These are phyloP conservation scores for Pleurotus citrinopileatus DNA, from an alignment of 768 basidiomycete genomes.

Conservation along the genomic window DNA sequence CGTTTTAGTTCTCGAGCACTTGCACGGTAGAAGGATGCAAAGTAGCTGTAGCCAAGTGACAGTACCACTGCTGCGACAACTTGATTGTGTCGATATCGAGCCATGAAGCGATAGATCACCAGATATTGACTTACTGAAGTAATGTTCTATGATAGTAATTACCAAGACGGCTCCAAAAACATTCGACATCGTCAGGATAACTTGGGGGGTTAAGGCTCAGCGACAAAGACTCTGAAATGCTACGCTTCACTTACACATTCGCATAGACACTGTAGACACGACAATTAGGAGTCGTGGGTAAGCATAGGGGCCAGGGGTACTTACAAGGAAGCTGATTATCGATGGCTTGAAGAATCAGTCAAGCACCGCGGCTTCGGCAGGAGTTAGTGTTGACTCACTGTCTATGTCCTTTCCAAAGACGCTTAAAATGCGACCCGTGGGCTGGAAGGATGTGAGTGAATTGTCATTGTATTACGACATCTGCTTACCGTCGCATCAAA, in stretches of 20 bases:
- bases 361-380: too few relatives aligned
- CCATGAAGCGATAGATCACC: neutral
- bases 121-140: constrained; percentile 46
- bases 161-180: constrained; percentile 52
- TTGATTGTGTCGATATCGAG: constrained; percentile 16
- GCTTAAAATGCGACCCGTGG: constrained; percentile 57
- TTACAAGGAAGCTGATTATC: constrained; percentile 60
- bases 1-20: constrained; percentile 74
- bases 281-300: neutral
- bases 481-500: constrained; percentile 64
- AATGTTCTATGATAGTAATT: constrained; percentile 56
- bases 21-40: constrained; percentile 68
- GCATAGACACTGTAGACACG: constrained; percentile 43
- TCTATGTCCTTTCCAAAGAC: constrained; percentile 69
- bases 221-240: too few relatives aligned
- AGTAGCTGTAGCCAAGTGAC: constrained; percentile 59
- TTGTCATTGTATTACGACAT: neutral
- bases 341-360: constrained; percentile 46
- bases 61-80: constrained; percentile 56
- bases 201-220: too few relatives aligned
- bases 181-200: constrained; percentile 46
- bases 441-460: constrained; percentile 26
- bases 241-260: constrained; percentile 45
- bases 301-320: constrained; percentile 12
- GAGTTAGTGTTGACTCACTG: constrained; percentile 32